phyloP scores from a whole-genome alignment of 1,139 yeast species.

The Sugiyamaella pinicola region DNA sequence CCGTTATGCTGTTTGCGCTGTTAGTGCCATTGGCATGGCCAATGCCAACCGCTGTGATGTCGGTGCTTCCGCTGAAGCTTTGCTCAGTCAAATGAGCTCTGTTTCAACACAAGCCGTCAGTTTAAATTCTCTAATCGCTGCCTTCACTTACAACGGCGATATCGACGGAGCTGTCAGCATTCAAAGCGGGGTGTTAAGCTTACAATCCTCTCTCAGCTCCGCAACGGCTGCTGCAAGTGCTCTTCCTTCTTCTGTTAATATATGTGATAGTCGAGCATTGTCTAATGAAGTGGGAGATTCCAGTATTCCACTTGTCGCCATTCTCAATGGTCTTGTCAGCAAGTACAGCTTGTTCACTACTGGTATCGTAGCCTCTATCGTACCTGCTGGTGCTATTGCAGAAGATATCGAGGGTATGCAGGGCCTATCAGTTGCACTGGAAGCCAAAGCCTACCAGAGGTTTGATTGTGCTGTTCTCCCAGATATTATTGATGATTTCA shows the following conservation, averaged over 20 bases:
- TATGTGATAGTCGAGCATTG: constrained; percentile 14
- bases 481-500: constrained; percentile 7
- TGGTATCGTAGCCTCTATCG: constrained; percentile 12
- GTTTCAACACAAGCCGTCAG: constrained; percentile 2
- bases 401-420: constrained; percentile 18
- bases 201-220: constrained; percentile 3
- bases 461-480: constrained; percentile 16
- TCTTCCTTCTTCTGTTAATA: constrained; percentile 9
- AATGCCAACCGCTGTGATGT: not conserved
- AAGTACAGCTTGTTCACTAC: constrained; percentile 5
- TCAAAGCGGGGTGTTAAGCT: constrained; percentile 9
- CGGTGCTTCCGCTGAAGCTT: constrained; percentile 1
- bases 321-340: constrained; percentile 7
- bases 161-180: constrained; percentile 13
- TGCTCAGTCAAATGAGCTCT: not conserved
- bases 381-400: constrained; percentile 4
- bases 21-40: constrained; percentile 3
- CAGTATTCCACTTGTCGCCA: constrained; percentile 10
- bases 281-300: constrained; percentile 11
- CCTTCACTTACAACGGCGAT: constrained; percentile 6
- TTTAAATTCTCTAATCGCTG: constrained; percentile 3
- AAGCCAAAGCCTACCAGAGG: constrained; percentile 17
- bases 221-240: constrained; percentile 21
- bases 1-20: constrained; percentile 3
- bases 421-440: constrained; percentile 14